Evolutionary conservation across 805 yeast species (phyloP).

Genomic region (Candida verbasci): DNA sequence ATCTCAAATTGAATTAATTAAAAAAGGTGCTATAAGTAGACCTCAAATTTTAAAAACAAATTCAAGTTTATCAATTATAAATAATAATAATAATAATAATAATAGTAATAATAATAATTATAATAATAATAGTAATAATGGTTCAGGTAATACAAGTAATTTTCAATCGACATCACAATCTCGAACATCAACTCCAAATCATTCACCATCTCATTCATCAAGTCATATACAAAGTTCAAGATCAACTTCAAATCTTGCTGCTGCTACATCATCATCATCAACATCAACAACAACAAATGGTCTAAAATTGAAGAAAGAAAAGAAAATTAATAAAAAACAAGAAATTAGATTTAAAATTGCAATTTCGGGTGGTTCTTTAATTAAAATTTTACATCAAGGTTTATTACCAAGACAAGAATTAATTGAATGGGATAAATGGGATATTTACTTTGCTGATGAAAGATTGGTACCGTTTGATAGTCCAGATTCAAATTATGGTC

Average conservation of each 20-base stretch:
- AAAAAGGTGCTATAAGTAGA: conserved; percentile 19
- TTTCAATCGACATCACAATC: conserved; percentile 1
- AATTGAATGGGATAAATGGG: conserved; percentile 92
- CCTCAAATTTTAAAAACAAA: conserved; percentile 4
- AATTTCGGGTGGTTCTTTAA: conserved; percentile 87
- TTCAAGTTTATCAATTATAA: conserved; percentile 1
- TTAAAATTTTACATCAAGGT: conserved; percentile 84
- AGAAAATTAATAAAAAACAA: conserved; percentile 47
- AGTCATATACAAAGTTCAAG: conserved; percentile 5
- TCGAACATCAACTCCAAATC: conserved; percentile 8
- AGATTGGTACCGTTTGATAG: conserved; percentile 85
- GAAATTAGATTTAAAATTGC: conserved; percentile 85
- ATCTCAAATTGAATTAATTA: conserved; percentile 26
- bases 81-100: not conserved
- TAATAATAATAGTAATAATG: not conserved
- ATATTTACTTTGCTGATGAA: conserved; percentile 93
- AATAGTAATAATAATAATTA: not conserved
- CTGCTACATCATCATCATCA: not conserved
- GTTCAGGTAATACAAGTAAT: not conserved
- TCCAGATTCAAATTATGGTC: conserved; percentile 85
- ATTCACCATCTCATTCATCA: conserved; percentile 9
- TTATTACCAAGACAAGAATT: conserved; percentile 63
- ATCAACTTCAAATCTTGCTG: conserved; percentile 1
- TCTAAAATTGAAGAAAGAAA: conserved; percentile 18
- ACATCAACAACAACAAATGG: not conserved